Base-by-base conservation (phyloP, 306 rosid species). In the Quercus robur region DNA sequence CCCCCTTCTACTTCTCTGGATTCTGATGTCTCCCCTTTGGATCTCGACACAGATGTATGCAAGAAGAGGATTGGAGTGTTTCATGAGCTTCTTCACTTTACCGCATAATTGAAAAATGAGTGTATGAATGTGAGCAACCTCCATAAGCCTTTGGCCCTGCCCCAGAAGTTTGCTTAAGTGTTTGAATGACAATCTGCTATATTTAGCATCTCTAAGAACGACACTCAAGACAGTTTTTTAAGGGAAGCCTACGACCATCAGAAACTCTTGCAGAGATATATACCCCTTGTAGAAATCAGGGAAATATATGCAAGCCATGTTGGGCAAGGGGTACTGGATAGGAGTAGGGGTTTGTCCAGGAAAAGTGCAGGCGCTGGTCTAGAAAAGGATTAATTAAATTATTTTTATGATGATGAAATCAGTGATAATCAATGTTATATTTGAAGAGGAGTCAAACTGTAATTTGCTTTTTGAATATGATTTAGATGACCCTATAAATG, bases 11-110 rank as follows among this genome's bases (percentile, higher is more conserved):
- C 93, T 70, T 89, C 92, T 63, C 97, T 97, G 6, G 87, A 92
- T 76, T 51, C 59, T 5, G 81, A 85, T 77, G 82, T 91, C 51
- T 88, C 93, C 70, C 88, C 88, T 83, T 81, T 94, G 89, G 97
- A 94, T 88, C 83, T 91, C 26, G 89, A 97, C 44, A 92, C 97
- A 2, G 97, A 94, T 89, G 89, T 67, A 64, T 87, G 91, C 1
- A 97, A 94, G 93, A 94, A 94, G 83, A 91, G 97, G 84, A 76
- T 85, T n/a, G 99, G 95, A 75, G 99, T 93, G 68, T 94, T 94
- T 80, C 97, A 90, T 13, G 97, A 94, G 81, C 92, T 92, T 73
- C 95, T 93, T 80, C 97, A 92, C 81, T 91, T 94, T 26, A 88
- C 93, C 14, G 78, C 89, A 56, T 86, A 88, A 49, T 92, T 91